phyloP scores from a whole-genome alignment of 1,284 basidiomycete species.

The Meira miltonrushii region DNA sequence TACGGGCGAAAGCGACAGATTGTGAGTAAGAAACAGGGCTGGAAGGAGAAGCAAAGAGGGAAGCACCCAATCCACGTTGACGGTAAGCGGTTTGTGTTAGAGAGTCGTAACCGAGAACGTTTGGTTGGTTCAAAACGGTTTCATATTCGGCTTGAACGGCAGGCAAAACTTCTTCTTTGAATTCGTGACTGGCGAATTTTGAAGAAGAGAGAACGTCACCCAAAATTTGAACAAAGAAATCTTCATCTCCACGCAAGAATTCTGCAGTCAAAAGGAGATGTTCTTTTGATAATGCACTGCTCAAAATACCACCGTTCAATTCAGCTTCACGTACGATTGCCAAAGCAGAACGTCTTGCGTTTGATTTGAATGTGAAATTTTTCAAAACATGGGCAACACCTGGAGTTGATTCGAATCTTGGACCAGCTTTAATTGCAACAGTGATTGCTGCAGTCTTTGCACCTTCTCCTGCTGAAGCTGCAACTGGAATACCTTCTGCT shows the following conservation, averaged over 20 bases:
- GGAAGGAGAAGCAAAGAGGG: slow-evolving; percentile 46
- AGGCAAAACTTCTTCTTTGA: slow-evolving; percentile 48
- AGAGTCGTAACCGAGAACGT: slow-evolving; percentile 39
- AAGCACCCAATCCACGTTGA: slow-evolving; percentile 43
- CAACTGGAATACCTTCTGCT: slow-evolving; percentile 11
- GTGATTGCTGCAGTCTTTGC: slow-evolving; percentile 42
- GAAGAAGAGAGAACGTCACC: slow-evolving; percentile 42
- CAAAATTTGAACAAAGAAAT: slow-evolving; percentile 47
- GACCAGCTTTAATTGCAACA: slow-evolving; percentile 42
- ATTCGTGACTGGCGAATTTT: slow-evolving; percentile 47
- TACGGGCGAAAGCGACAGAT: slow-evolving; percentile 31
- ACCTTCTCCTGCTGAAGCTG: slow-evolving; percentile 25
- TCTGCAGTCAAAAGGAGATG: slow-evolving; percentile 88
- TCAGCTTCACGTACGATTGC: slow-evolving; percentile 88
- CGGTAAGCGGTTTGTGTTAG: slow-evolving; percentile 49
- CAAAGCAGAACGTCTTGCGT: slow-evolving; percentile 68
- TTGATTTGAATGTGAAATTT: slow-evolving; percentile 47
- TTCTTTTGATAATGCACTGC: slow-evolving; percentile 78
- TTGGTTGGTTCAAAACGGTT: slow-evolving; percentile 34
- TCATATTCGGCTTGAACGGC: slow-evolving; percentile 40
- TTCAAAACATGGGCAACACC: slow-evolving; percentile 33
- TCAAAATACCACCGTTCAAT: slow-evolving; percentile 87
- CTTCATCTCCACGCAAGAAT: slow-evolving; percentile 87
- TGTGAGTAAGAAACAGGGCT: slow-evolving; percentile 36
- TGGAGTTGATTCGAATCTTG: slow-evolving; percentile 38